phyloP scores from a whole-genome alignment of 495 filamentous ascomycete genomes.

The Neurospora sp. region DNA sequence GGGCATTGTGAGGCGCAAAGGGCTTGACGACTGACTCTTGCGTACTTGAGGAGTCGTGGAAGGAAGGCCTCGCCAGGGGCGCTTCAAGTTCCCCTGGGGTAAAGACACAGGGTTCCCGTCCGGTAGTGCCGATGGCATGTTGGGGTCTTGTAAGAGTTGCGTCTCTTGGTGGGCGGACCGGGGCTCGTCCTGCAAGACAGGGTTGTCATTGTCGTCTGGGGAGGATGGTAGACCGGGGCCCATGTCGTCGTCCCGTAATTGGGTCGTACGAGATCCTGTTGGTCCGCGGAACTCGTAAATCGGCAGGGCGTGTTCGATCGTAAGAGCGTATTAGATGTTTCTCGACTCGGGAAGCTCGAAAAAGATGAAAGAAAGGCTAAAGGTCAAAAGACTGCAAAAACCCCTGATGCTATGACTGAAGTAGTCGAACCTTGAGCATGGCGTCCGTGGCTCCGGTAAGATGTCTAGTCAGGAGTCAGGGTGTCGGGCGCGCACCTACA shows the following conservation, averaged over 20 bases:
- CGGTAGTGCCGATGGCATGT: neutral
- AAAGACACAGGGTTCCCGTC: neutral
- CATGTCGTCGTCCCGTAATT: conserved; percentile 3
- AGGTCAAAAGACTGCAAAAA: neutral
- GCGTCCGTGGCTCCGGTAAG: neutral
- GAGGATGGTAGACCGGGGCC: neutral
- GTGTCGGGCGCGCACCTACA: neutral
- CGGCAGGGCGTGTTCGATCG: neutral
- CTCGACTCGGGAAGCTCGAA: neutral
- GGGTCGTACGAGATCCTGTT: neutral
- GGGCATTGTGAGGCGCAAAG: conserved; percentile 28
- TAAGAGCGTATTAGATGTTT: neutral
- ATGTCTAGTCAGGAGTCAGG: neutral
- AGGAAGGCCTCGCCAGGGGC: too few relatives aligned
- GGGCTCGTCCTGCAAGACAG: neutral
- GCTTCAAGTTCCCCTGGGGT: too few relatives aligned
- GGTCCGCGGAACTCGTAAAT: neutral
- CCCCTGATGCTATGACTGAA: neutral
- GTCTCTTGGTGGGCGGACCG: neutral
- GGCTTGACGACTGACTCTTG: conserved; percentile 20
- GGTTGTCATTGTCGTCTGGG: neutral
- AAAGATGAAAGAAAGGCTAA: neutral
- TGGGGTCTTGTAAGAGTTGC: neutral
- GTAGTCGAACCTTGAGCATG: neutral
- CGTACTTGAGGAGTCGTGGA: neutral